Evolutionary conservation across 192 early-diverging fungal species (phyloP).

Genomic region (Lunasporangiospora selenospora): DNA sequence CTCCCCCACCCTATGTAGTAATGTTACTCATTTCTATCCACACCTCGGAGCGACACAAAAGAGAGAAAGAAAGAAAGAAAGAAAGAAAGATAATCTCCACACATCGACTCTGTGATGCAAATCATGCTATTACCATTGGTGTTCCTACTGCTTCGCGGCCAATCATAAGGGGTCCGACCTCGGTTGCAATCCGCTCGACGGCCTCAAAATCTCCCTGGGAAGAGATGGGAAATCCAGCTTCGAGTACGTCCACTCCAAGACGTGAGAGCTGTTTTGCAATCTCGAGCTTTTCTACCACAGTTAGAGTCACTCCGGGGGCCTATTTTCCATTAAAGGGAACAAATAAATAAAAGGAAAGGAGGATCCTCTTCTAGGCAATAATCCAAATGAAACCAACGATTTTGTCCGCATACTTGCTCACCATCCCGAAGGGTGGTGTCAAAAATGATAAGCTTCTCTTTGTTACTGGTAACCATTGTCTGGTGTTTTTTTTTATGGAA

Average conservation of each 20-base stretch:
- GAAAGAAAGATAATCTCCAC: too few species aligned
- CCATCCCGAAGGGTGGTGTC: conserved; percentile 98
- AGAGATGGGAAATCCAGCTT: conserved; percentile 94
- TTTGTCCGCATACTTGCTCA: conserved; percentile 79
- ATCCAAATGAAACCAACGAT: too few species aligned
- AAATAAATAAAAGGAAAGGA: not conserved
- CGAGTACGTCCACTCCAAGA: conserved; percentile 90
- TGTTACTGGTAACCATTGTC: too few species aligned
- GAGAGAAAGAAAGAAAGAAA: too few species aligned
- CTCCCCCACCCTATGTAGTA: not conserved
- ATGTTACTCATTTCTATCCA: too few species aligned
- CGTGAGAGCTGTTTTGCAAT: conserved; percentile 86
- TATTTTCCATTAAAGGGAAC: conserved; percentile 36
- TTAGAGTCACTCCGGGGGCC: conserved; percentile 92
- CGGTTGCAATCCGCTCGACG: conserved; percentile 86
- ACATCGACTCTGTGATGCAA: not conserved
- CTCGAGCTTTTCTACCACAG: conserved; percentile 85
- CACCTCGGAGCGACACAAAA: too few species aligned
- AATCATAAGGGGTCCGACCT: conserved; percentile 79
- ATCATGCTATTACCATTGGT: conserved; percentile 79
- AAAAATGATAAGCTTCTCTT: conserved; percentile 90
- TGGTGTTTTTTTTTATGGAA: too few species aligned
- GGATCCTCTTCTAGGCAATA: too few species aligned
- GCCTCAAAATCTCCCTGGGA: conserved; percentile 92
- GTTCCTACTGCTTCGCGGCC: conserved; percentile 71